phyloP scores from a whole-genome alignment of 208 protist species.

The Spongospora subterranea region DNA sequence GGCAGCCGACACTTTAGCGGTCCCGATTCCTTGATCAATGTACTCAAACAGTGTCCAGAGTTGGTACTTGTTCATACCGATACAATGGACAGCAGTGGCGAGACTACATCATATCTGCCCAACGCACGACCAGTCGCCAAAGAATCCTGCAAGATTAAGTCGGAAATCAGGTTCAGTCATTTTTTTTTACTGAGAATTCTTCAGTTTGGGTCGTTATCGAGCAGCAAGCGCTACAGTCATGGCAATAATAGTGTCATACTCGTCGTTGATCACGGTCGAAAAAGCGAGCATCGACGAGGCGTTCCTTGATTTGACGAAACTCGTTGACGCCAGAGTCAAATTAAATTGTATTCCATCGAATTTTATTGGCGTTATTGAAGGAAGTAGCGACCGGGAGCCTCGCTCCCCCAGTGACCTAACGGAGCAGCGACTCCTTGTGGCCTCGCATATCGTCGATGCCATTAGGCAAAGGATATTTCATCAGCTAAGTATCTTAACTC shows the following conservation, averaged over 20 bases:
- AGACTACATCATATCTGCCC: neutral
- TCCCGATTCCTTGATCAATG: neutral
- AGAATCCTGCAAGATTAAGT: neutral
- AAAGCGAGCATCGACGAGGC: neutral
- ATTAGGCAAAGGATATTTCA: neutral
- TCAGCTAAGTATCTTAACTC: neutral
- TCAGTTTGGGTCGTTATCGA: neutral
- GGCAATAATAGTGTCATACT: neutral
- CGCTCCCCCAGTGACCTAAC: neutral
- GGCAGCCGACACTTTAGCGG: neutral
- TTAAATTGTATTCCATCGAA: neutral
- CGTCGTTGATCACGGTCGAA: neutral
- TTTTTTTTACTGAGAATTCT: neutral
- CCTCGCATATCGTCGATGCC: neutral
- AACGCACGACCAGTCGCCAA: neutral
- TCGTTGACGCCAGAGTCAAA: neutral
- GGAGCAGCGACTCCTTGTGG: neutral
- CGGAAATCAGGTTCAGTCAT: too few relatives aligned
- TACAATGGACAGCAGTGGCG: neutral
- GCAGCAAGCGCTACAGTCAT: neutral
- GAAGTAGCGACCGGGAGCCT: neutral
- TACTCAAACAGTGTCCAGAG: neutral
- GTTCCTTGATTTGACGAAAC: neutral
- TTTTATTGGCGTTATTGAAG: neutral
- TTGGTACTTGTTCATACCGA: neutral